Conservation (phyloP, 2,329 filamentous ascomycete species). For the Pestalotiopsis sp. region DNA sequence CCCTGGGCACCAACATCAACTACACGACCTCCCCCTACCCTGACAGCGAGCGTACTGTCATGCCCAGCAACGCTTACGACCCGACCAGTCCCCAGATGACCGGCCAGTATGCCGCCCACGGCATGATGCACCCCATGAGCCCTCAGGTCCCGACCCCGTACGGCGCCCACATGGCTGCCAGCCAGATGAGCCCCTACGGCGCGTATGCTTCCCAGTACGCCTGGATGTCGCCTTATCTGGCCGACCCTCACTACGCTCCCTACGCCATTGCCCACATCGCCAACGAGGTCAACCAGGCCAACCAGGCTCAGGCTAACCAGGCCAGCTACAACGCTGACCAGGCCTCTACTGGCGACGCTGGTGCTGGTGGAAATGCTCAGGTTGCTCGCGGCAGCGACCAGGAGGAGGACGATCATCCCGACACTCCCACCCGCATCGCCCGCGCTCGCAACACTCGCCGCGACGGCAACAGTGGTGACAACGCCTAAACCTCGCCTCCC, state of each 20-base stretch:
- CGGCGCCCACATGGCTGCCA: constrained; percentile 9
- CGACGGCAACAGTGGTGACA: background rate
- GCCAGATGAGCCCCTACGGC: background rate
- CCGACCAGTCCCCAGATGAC: constrained; percentile 14
- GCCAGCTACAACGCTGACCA: background rate
- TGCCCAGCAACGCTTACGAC: background rate
- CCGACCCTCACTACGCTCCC: constrained; percentile 22
- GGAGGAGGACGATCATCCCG: background rate
- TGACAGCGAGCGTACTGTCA: constrained; percentile 7
- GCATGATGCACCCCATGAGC: background rate
- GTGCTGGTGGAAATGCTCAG: background rate
- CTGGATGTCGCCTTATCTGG: constrained; percentile 30
- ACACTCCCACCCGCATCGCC: background rate
- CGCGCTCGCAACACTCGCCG: background rate
- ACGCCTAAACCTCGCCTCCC: background rate
- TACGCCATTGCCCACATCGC: constrained; percentile 16
- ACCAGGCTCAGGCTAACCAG: no score
- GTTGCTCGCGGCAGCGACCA: no score
- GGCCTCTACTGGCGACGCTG: background rate
- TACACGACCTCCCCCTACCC: constrained; percentile 15
- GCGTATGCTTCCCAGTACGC: constrained; percentile 20
- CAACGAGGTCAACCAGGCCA: background rate
- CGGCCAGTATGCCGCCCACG: constrained; percentile 21
- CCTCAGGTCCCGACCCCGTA: background rate
- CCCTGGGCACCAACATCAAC: constrained; percentile 12